phyloP scores from a whole-genome alignment of 163 green algal genomes.

The Trebouxiophyceae sp. region DNA sequence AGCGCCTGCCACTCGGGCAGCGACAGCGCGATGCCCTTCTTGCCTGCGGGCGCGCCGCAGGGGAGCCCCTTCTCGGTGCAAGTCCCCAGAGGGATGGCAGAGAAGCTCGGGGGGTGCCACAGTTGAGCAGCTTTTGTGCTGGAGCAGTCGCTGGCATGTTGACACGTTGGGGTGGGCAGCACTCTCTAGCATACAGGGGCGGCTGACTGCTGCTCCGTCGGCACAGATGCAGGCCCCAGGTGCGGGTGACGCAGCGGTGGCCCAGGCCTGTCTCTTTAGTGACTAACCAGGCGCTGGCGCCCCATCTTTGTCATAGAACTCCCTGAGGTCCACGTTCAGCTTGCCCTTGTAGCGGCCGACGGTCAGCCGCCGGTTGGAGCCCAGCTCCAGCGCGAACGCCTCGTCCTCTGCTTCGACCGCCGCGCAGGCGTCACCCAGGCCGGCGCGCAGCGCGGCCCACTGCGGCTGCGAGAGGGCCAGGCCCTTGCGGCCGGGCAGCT shows the following conservation, averaged over 20 bases:
- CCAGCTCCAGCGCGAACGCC: constrained; percentile 30
- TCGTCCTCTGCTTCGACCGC: constrained; percentile 25
- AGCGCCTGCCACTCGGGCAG: not conserved
- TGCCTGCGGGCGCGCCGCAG: not conserved
- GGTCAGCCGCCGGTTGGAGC: constrained; percentile 20
- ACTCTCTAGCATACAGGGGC: too few relatives aligned
- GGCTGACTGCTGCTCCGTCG: too few relatives aligned
- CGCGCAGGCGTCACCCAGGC: constrained; percentile 11
- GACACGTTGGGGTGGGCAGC: too few relatives aligned
- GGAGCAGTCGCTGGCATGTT: too few relatives aligned
- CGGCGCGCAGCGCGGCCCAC: constrained; percentile 25
- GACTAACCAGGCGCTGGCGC: not conserved
- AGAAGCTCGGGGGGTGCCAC: too few relatives aligned
- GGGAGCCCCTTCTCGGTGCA: too few relatives aligned
- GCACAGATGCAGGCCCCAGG: too few relatives aligned
- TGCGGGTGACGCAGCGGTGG: too few relatives aligned
- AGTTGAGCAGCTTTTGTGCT: too few relatives aligned
- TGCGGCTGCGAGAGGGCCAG: constrained; percentile 45
- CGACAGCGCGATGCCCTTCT: not conserved
- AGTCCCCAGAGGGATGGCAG: too few relatives aligned
- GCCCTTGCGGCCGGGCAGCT: constrained; percentile 58
- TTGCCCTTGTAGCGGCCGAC: constrained; percentile 25
- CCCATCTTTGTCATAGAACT: constrained; percentile 44
- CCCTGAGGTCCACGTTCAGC: constrained; percentile 17
- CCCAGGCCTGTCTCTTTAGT: too few relatives aligned